phyloP scores from a whole-genome alignment of 1,284 basidiomycete genomes.

The Marasmius tenuissimus region DNA sequence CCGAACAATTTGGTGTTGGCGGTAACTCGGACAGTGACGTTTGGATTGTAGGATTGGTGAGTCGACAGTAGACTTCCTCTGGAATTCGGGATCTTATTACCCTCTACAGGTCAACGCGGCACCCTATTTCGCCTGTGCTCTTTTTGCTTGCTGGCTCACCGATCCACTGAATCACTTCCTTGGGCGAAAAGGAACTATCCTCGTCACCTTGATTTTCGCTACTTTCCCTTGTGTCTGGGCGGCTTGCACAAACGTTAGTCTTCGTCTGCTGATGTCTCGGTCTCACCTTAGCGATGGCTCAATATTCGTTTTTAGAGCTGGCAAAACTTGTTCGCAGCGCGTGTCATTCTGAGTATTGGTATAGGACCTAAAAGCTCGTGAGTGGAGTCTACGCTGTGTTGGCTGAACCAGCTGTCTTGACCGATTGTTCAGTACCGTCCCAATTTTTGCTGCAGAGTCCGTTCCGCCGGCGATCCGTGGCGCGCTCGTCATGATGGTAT shows the following conservation, averaged over 20 bases:
- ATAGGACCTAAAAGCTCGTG: slow-evolving; percentile 52
- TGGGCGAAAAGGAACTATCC: slow-evolving; percentile 71
- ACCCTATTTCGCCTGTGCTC: slow-evolving; percentile 59
- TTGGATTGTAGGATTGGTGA: slow-evolving; percentile 63
- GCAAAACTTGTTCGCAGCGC: slow-evolving; percentile 63
- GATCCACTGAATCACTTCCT: slow-evolving; percentile 65
- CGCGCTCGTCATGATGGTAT: slow-evolving; percentile 78
- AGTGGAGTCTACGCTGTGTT: not conserved
- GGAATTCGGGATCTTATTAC: not conserved
- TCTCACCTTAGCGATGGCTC: not conserved
- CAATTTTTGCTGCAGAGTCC: slow-evolving; percentile 52
- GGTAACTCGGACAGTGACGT: slow-evolving; percentile 38
- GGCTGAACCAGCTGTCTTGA: too few species aligned
- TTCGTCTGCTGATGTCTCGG: not conserved
- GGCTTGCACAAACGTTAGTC: slow-evolving; percentile 48
- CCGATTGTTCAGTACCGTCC: slow-evolving; percentile 44
- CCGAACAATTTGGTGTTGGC: slow-evolving; percentile 46
- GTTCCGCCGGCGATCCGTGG: slow-evolving; percentile 74
- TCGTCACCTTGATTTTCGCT: slow-evolving; percentile 57
- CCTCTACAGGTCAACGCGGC: slow-evolving; percentile 51
- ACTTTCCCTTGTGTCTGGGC: slow-evolving; percentile 63
- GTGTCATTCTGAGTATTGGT: slow-evolving; percentile 66
- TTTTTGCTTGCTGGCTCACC: slow-evolving; percentile 63
- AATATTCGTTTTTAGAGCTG: slow-evolving; percentile 28
- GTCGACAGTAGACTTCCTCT: not conserved